Evolutionary conservation across 2,329 filamentous ascomycete species (phyloP), one percentile per base, ranked within the genome.

Genomic region (Macrophomina pseudophaseolina): DNA sequence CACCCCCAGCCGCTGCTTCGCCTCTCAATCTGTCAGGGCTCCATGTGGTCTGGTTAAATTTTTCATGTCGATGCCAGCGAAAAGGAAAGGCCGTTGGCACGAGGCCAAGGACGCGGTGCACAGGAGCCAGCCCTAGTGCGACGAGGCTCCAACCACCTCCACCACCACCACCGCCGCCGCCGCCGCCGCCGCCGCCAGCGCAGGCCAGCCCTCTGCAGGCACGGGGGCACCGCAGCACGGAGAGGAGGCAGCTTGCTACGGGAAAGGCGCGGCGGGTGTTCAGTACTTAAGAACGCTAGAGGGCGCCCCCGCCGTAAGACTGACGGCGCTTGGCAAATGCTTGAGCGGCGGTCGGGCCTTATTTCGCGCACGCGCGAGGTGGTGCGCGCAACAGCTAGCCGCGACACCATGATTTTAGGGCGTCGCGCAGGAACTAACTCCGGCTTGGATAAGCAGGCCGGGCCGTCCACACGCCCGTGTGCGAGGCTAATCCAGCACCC

Each of bases 381-480:
- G 18, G 18, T 23, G 16, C 18, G 8, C 6, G n/a, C n/a, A 5
- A n/a, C 42, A 4, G 42, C 42, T 23, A 2, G 42, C 11, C 12
- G 42, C 42, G 42, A 49, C 46, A 23, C 46, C 46, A 46, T 38
- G 6, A 38, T 38, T 38, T 38, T 38, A 38, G 35, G 35, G 14
- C 14, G 51, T 42, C 23, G 54, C 12, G 51, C 63, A 58, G 63
- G 63, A 65, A n/a, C 30, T 44, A 65, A 38, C 42, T 65, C 63
- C 63, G 63, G 30, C 40, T 33, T 64, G 49, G 42, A 64, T 46
- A 54, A 54, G 48, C 62, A 64, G 42, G 28, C 9, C 42, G 58
- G 58, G 58, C 58, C 58, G 58, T 28, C 40, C 63, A 12, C 18
- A 32, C 23, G 63, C 53, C 63, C 63, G 63, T 58, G 63, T 49